Evolutionary conservation across 805 yeast species (phyloP).

Genomic region (Danielia reshetovae): DNA sequence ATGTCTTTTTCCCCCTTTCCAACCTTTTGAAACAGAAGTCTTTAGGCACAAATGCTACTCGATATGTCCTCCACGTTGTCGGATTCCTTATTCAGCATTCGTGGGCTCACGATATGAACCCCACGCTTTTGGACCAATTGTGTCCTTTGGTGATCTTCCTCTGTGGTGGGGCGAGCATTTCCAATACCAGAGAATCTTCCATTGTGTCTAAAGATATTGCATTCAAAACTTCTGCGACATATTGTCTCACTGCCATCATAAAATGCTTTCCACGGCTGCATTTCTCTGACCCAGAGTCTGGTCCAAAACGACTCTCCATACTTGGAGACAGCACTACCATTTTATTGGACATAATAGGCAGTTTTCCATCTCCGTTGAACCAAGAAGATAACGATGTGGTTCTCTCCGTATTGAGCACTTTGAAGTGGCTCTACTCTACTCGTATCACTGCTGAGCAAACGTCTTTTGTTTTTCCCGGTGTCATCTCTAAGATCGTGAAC

Average conservation of each 20-base stretch:
- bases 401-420: slow-evolving; percentile 9
- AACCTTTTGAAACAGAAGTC: slow-evolving; percentile 25
- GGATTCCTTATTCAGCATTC: slow-evolving; percentile 25
- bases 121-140: slow-evolving; percentile 30
- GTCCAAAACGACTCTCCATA: slow-evolving; percentile 18
- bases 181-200: slow-evolving; percentile 2
- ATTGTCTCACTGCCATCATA: slow-evolving; percentile 14
- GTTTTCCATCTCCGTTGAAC: slow-evolving; percentile 6
- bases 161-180: slow-evolving; percentile 13
- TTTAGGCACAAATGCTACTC: slow-evolving; percentile 18
- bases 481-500: slow-evolving; percentile 29
- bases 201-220: slow-evolving; percentile 8
- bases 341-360: slow-evolving; percentile 18
- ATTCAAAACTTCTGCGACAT: slow-evolving; percentile 16
- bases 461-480: slow-evolving; percentile 39
- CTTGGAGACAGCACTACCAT: slow-evolving; percentile 28
- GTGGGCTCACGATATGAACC: slow-evolving; percentile 26
- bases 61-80: slow-evolving; percentile 24
- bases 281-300: slow-evolving; percentile 10
- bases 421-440: slow-evolving; percentile 12
- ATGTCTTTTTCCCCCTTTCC: slow-evolving; percentile 38
- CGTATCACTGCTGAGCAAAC: slow-evolving; percentile 27
- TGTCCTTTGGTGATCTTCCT: slow-evolving; percentile 29
- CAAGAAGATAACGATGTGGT: slow-evolving; percentile 17
- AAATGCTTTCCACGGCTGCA: slow-evolving; percentile 18